A percentile compares a stretch with the other conserved stretches of the same genome.
phyloP scores from a whole-genome alignment of 306 rosid genomes.

The Quercus mongolica region DNA sequence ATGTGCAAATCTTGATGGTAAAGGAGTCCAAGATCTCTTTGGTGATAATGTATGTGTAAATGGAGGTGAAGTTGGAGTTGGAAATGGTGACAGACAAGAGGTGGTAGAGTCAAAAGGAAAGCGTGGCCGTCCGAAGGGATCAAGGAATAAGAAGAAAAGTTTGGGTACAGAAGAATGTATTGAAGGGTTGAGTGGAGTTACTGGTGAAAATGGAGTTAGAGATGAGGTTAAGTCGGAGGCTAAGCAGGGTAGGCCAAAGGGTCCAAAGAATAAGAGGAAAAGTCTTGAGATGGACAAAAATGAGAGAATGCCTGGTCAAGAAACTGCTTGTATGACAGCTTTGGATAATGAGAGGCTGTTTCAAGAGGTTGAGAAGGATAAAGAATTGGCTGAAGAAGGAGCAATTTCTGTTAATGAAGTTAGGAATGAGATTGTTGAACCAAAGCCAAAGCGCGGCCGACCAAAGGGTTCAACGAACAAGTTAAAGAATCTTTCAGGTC shows the following conservation, averaged over 20 bases:
- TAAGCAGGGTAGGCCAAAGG: conserved; percentile 38
- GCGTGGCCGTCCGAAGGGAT: conserved; percentile 35
- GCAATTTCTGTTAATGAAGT: conserved; percentile 17
- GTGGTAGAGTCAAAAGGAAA: conserved; percentile 6
- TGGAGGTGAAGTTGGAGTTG: conserved; percentile 15
- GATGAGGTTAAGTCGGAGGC: conserved; percentile 13
- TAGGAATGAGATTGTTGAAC: conserved; percentile 17
- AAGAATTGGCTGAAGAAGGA: background rate
- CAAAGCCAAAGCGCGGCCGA: conserved; percentile 25
- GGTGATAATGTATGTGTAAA: conserved; percentile 19
- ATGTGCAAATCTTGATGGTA: conserved; percentile 11
- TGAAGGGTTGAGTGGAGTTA: conserved; percentile 18
- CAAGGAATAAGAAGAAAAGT: conserved; percentile 16
- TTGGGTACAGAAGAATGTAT: conserved; percentile 14
- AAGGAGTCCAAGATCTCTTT: conserved; percentile 17
- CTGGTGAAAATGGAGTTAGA: conserved; percentile 6
- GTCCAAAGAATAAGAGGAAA: conserved; percentile 26
- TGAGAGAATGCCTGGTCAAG: background rate
- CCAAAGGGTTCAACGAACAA: conserved; percentile 34
- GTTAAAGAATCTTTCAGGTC: conserved; percentile 9
- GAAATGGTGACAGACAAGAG: conserved; percentile 13
- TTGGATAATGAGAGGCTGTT: conserved; percentile 13
- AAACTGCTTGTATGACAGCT: background rate
- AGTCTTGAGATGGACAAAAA: background rate
- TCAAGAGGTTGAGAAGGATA: background rate